phyloP scores from a whole-genome alignment of 2,329 filamentous ascomycete genomes.

The Monosporascus sp. region DNA sequence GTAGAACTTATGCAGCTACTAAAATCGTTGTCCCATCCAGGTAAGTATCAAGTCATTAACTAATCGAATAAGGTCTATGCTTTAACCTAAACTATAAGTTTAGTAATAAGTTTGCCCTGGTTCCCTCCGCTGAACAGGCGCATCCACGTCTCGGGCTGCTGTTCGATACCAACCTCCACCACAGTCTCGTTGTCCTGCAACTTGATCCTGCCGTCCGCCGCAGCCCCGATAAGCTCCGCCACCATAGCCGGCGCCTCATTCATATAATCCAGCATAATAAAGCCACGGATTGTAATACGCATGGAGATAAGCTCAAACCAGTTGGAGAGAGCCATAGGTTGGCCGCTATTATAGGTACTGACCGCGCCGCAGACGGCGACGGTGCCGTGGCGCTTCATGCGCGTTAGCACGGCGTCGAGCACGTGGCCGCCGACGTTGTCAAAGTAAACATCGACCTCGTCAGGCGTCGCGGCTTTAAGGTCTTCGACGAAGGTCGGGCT shows the following conservation, averaged over 20 bases:
- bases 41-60: too few species aligned
- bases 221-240: conserved; percentile 18
- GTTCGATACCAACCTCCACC: conserved; percentile 22
- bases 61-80: too few species aligned
- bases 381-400: conserved; percentile 34
- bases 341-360: conserved; percentile 33
- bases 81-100: conserved; percentile 11
- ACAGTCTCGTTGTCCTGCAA: conserved; percentile 19
- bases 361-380: conserved; percentile 39
- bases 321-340: conserved; percentile 30
- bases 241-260: conserved; percentile 21
- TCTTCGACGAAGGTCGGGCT: conserved; percentile 38
- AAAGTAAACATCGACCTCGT: conserved; percentile 47
- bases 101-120: conserved; percentile 24
- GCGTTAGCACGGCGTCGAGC: conserved; percentile 38
- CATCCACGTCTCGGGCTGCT: conserved; percentile 24
- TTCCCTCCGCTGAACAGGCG: conserved; percentile 21
- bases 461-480: conserved; percentile 39
- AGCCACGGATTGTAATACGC: conserved; percentile 36
- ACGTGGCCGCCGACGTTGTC: conserved; percentile 46
- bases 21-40: too few species aligned
- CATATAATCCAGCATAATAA: conserved; percentile 36
- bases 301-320: conserved; percentile 39
- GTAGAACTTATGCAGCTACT: too few species aligned
- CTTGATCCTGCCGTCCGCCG: conserved; percentile 18